Evolutionary conservation across 495 filamentous ascomycete genomes (phyloP).

Genomic region (Tuber umbilicatum): DNA sequence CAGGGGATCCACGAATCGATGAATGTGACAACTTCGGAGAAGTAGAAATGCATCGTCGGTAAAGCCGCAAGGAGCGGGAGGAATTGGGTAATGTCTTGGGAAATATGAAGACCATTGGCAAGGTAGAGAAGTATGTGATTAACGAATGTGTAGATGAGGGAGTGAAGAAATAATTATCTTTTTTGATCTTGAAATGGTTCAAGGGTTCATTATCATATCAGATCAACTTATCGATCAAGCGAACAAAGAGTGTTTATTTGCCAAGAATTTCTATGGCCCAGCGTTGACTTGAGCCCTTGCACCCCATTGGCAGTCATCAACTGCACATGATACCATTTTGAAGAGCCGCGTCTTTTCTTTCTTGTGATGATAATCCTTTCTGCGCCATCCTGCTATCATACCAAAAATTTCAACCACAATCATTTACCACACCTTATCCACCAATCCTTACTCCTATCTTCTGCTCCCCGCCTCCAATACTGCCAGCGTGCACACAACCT

Average conservation of each 20-base stretch:
- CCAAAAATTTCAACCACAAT: constrained; percentile 1
- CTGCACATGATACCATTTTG: neutral
- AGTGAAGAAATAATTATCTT: neutral
- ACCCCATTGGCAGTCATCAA: neutral
- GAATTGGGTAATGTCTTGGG: neutral
- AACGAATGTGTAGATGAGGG: neutral
- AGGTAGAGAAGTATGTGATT: neutral
- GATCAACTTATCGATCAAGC: neutral
- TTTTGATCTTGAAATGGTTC: neutral
- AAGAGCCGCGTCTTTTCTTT: neutral
- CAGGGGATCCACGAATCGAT: neutral
- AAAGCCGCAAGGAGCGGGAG: constrained; percentile 8
- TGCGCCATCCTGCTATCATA: neutral
- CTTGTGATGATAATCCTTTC: neutral
- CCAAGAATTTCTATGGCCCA: neutral
- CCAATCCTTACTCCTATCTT: neutral
- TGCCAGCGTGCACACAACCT: neutral
- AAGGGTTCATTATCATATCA: neutral
- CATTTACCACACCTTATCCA: neutral
- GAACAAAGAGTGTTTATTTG: neutral
- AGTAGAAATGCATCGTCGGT: constrained; percentile 17
- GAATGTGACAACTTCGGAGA: neutral
- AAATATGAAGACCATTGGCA: neutral
- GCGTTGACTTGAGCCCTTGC: neutral
- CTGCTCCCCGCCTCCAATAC: neutral